These are phyloP conservation scores for Phytophthora megakarya DNA, from an alignment of 352 stramenopile species.

Conservation along the genomic window DNA sequence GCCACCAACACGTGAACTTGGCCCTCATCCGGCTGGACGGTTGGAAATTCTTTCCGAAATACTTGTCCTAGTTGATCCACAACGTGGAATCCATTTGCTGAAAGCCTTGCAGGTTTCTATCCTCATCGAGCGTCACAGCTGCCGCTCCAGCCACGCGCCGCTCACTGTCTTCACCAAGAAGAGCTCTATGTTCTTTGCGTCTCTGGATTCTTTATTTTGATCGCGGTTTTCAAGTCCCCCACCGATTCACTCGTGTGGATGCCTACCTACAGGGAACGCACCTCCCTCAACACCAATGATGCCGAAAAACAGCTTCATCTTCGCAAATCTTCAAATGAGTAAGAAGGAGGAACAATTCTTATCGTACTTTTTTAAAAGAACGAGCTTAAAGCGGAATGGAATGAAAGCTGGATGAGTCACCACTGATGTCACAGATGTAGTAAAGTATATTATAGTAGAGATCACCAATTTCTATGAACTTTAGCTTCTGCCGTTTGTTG, in stretches of 20 bases:
- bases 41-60: conserved; percentile 27
- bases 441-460: too few relatives aligned
- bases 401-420: too few relatives aligned
- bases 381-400: too few relatives aligned
- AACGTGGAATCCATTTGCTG: conserved; percentile 13
- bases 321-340: too few relatives aligned
- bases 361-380: too few relatives aligned
- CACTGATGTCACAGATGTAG: too few relatives aligned
- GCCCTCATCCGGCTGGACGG: conserved; percentile 14
- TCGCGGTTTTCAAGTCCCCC: background rate
- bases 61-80: conserved; percentile 21
- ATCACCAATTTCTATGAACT: background rate
- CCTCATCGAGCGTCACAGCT: conserved; percentile 7
- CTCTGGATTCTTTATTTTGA: background rate
- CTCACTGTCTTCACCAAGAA: conserved; percentile 31
- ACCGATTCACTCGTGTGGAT: too few relatives aligned
- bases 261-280: too few relatives aligned
- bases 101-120: conserved; percentile 14
- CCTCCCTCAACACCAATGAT: too few relatives aligned
- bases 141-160: conserved; percentile 23
- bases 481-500: conserved; percentile 2
- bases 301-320: too few relatives aligned
- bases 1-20: conserved; percentile 31
- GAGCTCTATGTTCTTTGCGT: conserved; percentile 10
- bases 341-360: too few relatives aligned